Conservation (phyloP, 2,329 filamentous ascomycete species). For the Xylaria sp. region DNA sequence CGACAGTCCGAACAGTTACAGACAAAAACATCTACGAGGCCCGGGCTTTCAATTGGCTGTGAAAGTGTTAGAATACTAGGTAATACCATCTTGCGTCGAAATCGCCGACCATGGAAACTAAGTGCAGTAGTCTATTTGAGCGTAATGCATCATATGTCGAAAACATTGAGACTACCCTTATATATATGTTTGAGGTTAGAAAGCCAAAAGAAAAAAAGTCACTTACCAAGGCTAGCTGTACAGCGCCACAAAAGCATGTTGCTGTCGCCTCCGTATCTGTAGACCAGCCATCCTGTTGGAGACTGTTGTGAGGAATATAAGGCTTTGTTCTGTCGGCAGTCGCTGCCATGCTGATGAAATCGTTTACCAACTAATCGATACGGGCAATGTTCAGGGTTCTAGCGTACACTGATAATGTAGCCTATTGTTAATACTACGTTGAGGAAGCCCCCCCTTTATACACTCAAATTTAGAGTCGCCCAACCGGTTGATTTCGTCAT, state of each 20-base stretch:
- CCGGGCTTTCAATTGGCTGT: conserved; percentile 52
- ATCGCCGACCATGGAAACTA: not conserved
- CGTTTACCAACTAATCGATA: not conserved
- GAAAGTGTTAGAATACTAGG: conserved; percentile 1
- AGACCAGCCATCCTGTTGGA: conserved; percentile 50
- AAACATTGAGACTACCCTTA: too few relatives aligned
- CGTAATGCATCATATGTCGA: too few relatives aligned
- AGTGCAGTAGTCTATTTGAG: not conserved
- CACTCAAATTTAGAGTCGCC: too few relatives aligned
- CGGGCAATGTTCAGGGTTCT: not conserved
- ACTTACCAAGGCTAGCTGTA: conserved; percentile 60
- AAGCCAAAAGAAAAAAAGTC: not conserved
- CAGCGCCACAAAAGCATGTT: conserved; percentile 63
- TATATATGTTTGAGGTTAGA: not conserved
- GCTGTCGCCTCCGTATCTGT: conserved; percentile 57
- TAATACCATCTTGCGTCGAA: not conserved
- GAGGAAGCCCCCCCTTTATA: too few relatives aligned
- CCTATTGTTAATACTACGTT: not conserved
- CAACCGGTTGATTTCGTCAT: too few relatives aligned
- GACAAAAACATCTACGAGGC: conserved; percentile 56
- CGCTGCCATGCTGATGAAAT: conserved; percentile 5
- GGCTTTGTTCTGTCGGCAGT: conserved; percentile 29
- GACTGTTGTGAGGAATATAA: conserved; percentile 45
- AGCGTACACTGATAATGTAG: not conserved
- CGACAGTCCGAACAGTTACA: conserved; percentile 67